Evolutionary conservation across 1,139 yeast genomes (phyloP), one percentile per base, ranked within the genome.

Genomic region (Suhomyces bribrorum): DNA sequence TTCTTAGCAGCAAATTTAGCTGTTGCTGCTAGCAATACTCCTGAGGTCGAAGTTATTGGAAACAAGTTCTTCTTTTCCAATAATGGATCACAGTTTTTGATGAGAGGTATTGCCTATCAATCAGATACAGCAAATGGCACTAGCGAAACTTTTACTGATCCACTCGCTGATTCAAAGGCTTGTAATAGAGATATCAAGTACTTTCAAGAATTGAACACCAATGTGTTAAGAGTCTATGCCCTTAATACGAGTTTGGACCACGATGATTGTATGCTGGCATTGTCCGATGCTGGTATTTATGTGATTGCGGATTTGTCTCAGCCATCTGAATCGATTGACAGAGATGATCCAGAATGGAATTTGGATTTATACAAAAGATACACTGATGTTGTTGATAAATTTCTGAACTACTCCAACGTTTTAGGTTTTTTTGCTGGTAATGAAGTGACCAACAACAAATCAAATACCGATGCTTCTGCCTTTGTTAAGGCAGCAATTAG

Each of bases 371-470:
- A 85, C 57, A 65, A 77, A 36, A 83, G 92, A 57, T 87, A 88
- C 48, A 87, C 90, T 62, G 77, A 75, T 41, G 83, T 89, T 47
- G 83, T 89, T 49, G 96, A 90, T 56, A 84, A 83, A 41, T 86
- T 90, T 67, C 80, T 83, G 54, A 74, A 80, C 53, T 90, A 86
- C 65, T 82, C 95, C 41, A 90, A 90, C 59, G 74, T 87, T 11
- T 66, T 89, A 46, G 97, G 96, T n/a, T 88, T 88, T 70, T 83
- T 90, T 58, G 81, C 95, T 31, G 97, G 97, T 56, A 90, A 90
- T 60, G 97, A 90, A 69, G 85, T 90, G 44, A 83, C 92, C 55
- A 70, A 69, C 51, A 60, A 60, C 38, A 55, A 52, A 14, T 45
- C 63, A 26, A 89, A 90, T 62, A 68, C 77, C 29, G 71, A 60